Percentiles rank a stretch among this genome's conserved stretches.
These are phyloP conservation scores for Aspergillus viridinutans DNA, from an alignment of 2,329 filamentous ascomycete genomes.

Conservation along the genomic window DNA sequence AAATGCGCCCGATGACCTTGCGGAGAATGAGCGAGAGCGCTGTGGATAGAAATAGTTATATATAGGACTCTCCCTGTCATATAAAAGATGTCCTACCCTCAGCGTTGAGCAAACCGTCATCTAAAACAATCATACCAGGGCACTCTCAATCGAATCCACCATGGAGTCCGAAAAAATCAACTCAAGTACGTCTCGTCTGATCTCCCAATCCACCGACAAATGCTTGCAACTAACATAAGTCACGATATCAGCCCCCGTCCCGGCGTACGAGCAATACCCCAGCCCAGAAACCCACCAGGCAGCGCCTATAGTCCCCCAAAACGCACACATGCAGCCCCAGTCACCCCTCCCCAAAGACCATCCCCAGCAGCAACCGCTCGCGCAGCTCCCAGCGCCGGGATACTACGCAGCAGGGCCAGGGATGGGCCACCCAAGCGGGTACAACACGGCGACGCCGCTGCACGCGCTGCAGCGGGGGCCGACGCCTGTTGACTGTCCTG, in stretches of 20 bases:
- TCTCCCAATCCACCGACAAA: neutral
- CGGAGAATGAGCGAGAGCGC: no score
- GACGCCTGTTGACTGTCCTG: constrained; percentile 46
- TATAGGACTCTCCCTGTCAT: neutral
- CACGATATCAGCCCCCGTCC: neutral
- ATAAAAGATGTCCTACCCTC: neutral
- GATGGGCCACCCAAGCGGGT: constrained; percentile 16
- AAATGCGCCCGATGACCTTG: neutral
- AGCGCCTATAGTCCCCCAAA: neutral
- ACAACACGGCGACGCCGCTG: constrained; percentile 21
- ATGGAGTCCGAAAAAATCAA: neutral
- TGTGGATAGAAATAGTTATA: no score
- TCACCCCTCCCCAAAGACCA: neutral
- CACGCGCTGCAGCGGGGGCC: constrained; percentile 28
- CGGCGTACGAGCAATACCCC: constrained; percentile 1
- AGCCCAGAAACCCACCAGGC: neutral
- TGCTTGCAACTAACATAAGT: neutral
- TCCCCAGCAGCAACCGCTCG: neutral
- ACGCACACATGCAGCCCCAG: neutral
- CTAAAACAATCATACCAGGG: neutral
- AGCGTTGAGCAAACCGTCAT: neutral
- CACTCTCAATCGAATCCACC: neutral
- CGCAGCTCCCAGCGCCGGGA: neutral
- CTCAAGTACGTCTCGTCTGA: neutral
- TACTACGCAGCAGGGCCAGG: neutral